Conservation (phyloP, 371 early-diverging fungal genomes). For the Lichtheimia hyalospora region DNA sequence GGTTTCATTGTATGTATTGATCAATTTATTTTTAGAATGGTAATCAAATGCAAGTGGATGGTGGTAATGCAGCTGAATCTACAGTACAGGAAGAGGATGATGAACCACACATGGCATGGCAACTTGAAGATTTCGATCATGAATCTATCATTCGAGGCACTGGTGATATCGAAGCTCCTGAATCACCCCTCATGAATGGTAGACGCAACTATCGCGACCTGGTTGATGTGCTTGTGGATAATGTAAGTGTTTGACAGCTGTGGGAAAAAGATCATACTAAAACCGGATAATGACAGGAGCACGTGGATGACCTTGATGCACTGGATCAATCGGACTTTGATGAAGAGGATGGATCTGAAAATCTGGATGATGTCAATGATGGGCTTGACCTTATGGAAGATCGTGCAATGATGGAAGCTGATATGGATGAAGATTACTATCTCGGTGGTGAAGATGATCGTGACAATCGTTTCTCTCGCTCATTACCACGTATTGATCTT, state of each 20-base stretch:
- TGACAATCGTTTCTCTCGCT: conserved; percentile 9
- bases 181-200: conserved; percentile 43
- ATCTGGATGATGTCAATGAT: conserved; percentile 42
- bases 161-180: conserved; percentile 25
- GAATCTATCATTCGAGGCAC: conserved; percentile 35
- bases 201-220: conserved; percentile 21
- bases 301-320: conserved; percentile 46
- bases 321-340: conserved; percentile 52
- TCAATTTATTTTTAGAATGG: neutral
- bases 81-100: conserved; percentile 55
- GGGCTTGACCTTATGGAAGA: conserved; percentile 42
- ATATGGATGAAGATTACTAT: conserved; percentile 23
- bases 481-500: conserved; percentile 1
- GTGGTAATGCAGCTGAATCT: conserved; percentile 39
- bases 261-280: no score
- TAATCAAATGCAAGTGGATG: neutral
- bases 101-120: conserved; percentile 51
- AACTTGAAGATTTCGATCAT: conserved; percentile 54
- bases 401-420: conserved; percentile 49
- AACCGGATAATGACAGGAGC: conserved; percentile 7
- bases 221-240: conserved; percentile 27
- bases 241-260: conserved; percentile 20
- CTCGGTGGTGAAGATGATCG: conserved; percentile 23
- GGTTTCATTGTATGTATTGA: conserved; percentile 25
- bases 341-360: conserved; percentile 50